phyloP scores from a whole-genome alignment of 495 filamentous ascomycete genomes.

The Neurospora terricola region DNA sequence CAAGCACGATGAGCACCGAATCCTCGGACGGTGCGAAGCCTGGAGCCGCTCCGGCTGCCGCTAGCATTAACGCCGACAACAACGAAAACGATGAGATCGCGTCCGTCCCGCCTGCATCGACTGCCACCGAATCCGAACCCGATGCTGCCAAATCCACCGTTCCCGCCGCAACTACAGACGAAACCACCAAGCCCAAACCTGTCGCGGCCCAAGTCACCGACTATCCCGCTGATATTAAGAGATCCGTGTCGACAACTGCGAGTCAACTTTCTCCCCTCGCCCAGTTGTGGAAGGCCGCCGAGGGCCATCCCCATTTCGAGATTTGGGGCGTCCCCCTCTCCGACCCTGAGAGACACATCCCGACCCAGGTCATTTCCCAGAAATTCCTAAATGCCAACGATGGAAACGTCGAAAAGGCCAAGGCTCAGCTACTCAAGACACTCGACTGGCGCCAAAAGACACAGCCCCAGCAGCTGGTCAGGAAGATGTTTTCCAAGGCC shows the following conservation, averaged over 20 bases:
- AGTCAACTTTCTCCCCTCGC: slow-evolving; percentile 10
- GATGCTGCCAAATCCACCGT: too few species aligned
- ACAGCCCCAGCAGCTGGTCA: slow-evolving; percentile 35
- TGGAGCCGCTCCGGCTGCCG: not conserved
- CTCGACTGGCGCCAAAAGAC: slow-evolving; percentile 68
- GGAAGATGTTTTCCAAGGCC: slow-evolving; percentile 34
- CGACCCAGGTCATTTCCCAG: slow-evolving; percentile 72
- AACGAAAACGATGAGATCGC: too few species aligned
- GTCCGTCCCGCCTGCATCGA: too few species aligned
- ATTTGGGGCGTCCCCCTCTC: slow-evolving; percentile 67
- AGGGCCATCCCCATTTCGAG: slow-evolving; percentile 44
- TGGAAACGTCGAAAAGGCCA: slow-evolving; percentile 59
- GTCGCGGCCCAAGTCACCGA: too few species aligned
- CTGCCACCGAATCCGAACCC: not conserved
- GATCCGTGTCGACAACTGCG: not conserved
- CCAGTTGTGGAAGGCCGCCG: slow-evolving; percentile 27
- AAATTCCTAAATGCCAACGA: slow-evolving; percentile 88
- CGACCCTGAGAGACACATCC: slow-evolving; percentile 46
- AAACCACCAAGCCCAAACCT: too few species aligned
- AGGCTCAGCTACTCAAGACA: slow-evolving; percentile 65
- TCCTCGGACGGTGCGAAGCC: not conserved
- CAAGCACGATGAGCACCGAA: not conserved
- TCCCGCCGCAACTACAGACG: too few species aligned
- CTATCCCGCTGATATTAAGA: not conserved
- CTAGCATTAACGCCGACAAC: not conserved